phyloP scores from a whole-genome alignment of 2,329 filamentous ascomycete genomes.

The Macrophomina pseudophaseolina region DNA sequence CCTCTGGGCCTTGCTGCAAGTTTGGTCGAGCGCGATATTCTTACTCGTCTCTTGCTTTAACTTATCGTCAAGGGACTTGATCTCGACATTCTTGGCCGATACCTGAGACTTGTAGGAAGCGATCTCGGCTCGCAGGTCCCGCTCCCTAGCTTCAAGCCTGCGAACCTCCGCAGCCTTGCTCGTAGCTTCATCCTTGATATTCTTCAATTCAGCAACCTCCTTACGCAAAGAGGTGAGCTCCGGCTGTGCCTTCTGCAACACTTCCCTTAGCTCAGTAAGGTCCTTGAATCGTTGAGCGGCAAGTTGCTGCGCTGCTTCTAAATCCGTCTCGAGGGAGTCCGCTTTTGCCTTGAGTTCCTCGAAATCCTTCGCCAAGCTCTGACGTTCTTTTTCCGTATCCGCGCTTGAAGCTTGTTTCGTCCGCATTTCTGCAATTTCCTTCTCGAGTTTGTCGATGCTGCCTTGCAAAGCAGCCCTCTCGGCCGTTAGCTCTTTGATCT shows the following conservation, averaged over 20 bases:
- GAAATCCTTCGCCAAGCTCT: slow-evolving; percentile 67
- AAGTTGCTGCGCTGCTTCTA: slow-evolving; percentile 83
- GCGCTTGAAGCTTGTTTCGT: slow-evolving; percentile 53
- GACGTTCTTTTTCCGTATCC: slow-evolving; percentile 57
- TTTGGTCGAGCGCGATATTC: slow-evolving; percentile 78
- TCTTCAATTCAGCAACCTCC: slow-evolving; percentile 76
- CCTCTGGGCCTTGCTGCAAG: slow-evolving; percentile 72
- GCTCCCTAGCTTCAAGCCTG: slow-evolving; percentile 80
- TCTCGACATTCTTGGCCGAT: slow-evolving; percentile 76
- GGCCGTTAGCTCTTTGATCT: slow-evolving; percentile 68
- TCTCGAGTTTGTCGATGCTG: slow-evolving; percentile 71
- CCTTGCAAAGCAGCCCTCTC: slow-evolving; percentile 71
- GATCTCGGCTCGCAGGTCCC: slow-evolving; percentile 78
- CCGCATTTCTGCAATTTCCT: slow-evolving; percentile 66
- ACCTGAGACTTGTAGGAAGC: slow-evolving; percentile 71
- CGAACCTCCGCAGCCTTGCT: slow-evolving; percentile 68
- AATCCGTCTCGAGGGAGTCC: slow-evolving; percentile 75
- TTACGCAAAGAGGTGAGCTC: slow-evolving; percentile 80
- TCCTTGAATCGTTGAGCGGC: slow-evolving; percentile 89
- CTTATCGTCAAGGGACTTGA: slow-evolving; percentile 78
- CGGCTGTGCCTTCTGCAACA: slow-evolving; percentile 83
- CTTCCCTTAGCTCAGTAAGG: slow-evolving; percentile 76
- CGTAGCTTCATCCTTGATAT: slow-evolving; percentile 74
- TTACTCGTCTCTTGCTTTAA: slow-evolving; percentile 74
- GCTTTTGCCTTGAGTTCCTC: slow-evolving; percentile 74